Base-by-base conservation (phyloP, 2,329 filamentous ascomycete species). In the Clonostachys byssicola region DNA sequence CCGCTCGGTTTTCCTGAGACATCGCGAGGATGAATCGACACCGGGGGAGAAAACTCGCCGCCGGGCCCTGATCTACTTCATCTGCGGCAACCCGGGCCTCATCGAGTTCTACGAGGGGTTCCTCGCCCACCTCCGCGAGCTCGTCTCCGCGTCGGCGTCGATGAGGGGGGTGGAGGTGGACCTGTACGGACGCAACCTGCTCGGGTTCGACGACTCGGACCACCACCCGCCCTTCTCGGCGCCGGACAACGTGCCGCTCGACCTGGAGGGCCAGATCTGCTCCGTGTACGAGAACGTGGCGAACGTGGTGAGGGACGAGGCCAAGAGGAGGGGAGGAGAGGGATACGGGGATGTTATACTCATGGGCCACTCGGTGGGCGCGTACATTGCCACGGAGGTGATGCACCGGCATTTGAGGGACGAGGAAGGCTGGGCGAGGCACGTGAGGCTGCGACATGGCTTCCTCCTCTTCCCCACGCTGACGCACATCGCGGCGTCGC, bases 71-170 rank as follows among this genome's bases (percentile, higher is more conserved):
- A 68, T 92, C 54, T 90, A 83, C 68, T 86, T 89, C 64, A 74
- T 92, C 39, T 80, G 85, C 30, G 88, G 88, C 17, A 92, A 92
- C 54, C 88, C 88, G 6, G 88, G 88, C 6, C 72, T 90, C 16
- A 78, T 91, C 44, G 79, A 77, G 47, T 92, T 88, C 73, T 92
- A 92, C 64, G 69, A 67, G 48, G 73, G 78, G 36, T 92, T 90
- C 63, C 71, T 91, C 12, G 69, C 69, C 0, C 70, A 74, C 13
- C 67, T 91, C 3, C 72, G 81, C 42, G 60, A 65, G 1, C 65
- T 43, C 2, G 17, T 33, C 17, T 30, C 23, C 8, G 35, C 39
- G 8, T n/a, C 30, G 16, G 23, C 81, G 12, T 66, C 89, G 12
- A 68, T 77, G 52, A 63, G 63, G 20, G 64, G 62, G 6, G 69